Evolutionary conservation across 2,329 filamentous ascomycete genomes (phyloP), one percentile per base, ranked within the genome.

Genomic region (Fusarium abutilonis): DNA sequence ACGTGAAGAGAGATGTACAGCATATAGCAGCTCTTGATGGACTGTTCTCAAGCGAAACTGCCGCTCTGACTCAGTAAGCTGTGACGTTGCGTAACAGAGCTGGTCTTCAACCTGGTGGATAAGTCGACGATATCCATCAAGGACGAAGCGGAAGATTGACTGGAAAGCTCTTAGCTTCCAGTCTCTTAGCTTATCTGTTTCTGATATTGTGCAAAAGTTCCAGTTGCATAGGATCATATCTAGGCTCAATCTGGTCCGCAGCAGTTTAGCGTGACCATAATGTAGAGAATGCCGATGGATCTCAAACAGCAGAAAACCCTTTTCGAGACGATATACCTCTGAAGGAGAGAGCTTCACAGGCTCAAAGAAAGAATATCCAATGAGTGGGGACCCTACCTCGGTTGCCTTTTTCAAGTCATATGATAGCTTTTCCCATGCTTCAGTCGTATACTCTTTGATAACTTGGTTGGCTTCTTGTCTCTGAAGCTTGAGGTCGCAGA

Each of bases 111-210:
- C 41, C 23, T 52, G n/a, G 31, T 52, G 34, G 9, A 52, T 52
- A 34, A 52, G 26, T 13, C 49, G 49, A 26, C 41, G 49, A 39
- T 52, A 52, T 21, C 41, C 41, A 44, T 52, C 41, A 45, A 52
- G 17, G 13, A 52, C 28, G 13, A 52, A 45, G 26, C 41, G 41
- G 23, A 45, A 32, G 21, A 52, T 40, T 32, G 34, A 52, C 26
- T 52, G 41, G 26, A 52, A 40, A 17, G 49, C 49, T 39, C 35
- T 52, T 13, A 45, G 32, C 14, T 45, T 31, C 41, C 41, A 52
- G 49, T 51, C 47, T 38, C 41, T 52, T 45, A 31, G 9, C 23
- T 23, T 45, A 7, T 39, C 17, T 26, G 26, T 21, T 44, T 39
- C 23, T 31, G 39, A 29, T 17, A 19, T 29, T 51, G 14, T 38